Base-by-base conservation (phyloP, 495 filamentous ascomycete species). In the Astrothelium subdiscretum region DNA sequence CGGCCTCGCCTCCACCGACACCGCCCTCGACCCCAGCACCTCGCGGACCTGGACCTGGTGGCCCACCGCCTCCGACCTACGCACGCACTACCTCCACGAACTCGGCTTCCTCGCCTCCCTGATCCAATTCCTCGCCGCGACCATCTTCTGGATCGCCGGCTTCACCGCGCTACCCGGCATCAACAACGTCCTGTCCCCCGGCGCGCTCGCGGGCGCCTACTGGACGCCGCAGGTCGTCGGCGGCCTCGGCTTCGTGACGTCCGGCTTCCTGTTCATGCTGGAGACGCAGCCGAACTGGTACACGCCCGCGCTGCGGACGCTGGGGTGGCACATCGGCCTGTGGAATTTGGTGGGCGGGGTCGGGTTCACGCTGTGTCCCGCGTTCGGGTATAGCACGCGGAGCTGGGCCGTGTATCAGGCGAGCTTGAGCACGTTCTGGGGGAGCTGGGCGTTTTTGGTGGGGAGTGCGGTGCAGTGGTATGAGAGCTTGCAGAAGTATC, bases 201-300 rank as follows among this genome's bases (percentile, higher is more conserved):
- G 75, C 13, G 63, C 78, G 1, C 74, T 80, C 0, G 78, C 85
- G 67, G 82, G 84, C 15, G 76, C 81, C 0, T 89, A 81, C 71
- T 89, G 85, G 87, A 71, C 79, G 0, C 85, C 87, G 1, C 83
- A 90, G 68, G 83, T 89, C 3, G 74, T 88, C 0, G 85, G 87
- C 3, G 86, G 87, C 0, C 68, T 66, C 0, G 84, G 84, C 8
- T 89, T 89, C 71, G 79, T 88, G 62, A 57, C 85, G 38, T 85
- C 80, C 20, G 74, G 73, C 24, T 67, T 75, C 0, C 67, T 90
- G 12, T 89, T 86, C 69, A 88, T 87, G 76, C 66, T 89, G 12
- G 87, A 91, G 66, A 87, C 85, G 12, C 87, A 90, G 72, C 64
- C 74, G 22, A 81, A 76, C 35, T 90, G 87, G 87, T 89, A 81